phyloP scores from a whole-genome alignment of 306 rosid species.

The Lagenaria siceraria region DNA sequence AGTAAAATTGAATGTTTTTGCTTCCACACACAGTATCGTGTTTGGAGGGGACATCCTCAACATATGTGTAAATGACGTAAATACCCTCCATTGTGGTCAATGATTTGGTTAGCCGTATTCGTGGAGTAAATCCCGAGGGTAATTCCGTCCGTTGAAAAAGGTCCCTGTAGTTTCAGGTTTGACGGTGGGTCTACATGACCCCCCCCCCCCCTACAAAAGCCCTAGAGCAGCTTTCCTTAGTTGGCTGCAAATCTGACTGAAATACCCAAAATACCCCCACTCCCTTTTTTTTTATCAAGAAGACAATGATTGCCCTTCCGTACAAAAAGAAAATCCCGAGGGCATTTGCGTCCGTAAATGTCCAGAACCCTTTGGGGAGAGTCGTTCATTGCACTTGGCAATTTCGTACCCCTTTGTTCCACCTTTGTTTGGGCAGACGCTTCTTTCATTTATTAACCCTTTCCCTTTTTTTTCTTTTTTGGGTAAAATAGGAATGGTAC shows the following conservation, averaged over 20 bases:
- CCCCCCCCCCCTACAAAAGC: slow-evolving; percentile 5
- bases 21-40: neutral
- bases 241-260: neutral
- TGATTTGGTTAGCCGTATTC: slow-evolving; percentile 17
- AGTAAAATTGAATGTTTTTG: neutral
- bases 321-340: slow-evolving; percentile 58
- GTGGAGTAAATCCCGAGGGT: slow-evolving; percentile 21
- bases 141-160: slow-evolving; percentile 26
- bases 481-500: no score
- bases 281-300: neutral
- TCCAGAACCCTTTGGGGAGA: neutral
- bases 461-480: no score
- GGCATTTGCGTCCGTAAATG: slow-evolving; percentile 62
- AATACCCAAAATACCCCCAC: slow-evolving; percentile 32
- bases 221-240: neutral
- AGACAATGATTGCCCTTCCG: slow-evolving; percentile 38
- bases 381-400: slow-evolving; percentile 12
- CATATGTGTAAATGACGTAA: neutral
- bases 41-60: neutral
- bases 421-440: slow-evolving; percentile 8
- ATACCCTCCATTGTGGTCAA: slow-evolving; percentile 1
- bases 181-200: neutral
- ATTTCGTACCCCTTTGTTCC: slow-evolving; percentile 42
- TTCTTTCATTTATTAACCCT: neutral
- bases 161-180: neutral